Base-by-base conservation (phyloP, 306 rosid genomes). In the Urtica urens region DNA sequence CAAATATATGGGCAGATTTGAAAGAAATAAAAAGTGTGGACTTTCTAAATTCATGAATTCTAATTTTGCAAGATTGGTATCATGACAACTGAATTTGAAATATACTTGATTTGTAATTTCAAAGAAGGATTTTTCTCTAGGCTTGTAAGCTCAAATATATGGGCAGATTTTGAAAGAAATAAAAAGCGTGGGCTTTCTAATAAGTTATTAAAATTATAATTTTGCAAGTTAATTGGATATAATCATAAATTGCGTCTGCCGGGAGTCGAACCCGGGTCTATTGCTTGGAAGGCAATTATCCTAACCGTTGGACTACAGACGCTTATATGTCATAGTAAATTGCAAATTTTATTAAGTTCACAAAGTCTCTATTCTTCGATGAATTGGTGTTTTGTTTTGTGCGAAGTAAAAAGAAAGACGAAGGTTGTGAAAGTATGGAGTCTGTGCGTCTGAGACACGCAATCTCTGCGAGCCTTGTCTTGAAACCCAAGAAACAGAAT, bases 211-310 rank as follows among this genome's bases (percentile, higher is more conserved):
- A n/a, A n/a, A n/a, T n/a, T n/a, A n/a, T n/a, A n/a, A n/a, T n/a
- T n/a, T n/a, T n/a, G n/a, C n/a, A n/a, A n/a, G n/a, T n/a, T n/a
- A n/a, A n/a, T n/a, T n/a, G n/a, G n/a, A n/a, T n/a, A n/a, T 6
- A 40, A 27, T 12, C 0, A 6, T 4, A 5, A 41, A 29, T 8
- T 72, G 79, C 86, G 82, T 78, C 29, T 81, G 80, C 86, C 86
- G 83, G 93, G 93, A 81, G 93, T 78, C 86, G 86, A 81, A 81
- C 93, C 86, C 93, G 86, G 82, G 76, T 78, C 93, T 81, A 78
- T 81, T 81, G 80, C 78, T 78, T 78, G 93, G 86, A 81, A 81
- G 93, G 93, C 80, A 82, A 78, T 78, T 78, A 75, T 72, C 86
- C 86, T 78, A 58, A 82, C 86, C 86, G 83, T 78, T 82, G 93